Percentiles rank a stretch among this genome's conserved stretches.
Conservation (phyloP, 768 basidiomycete genomes). For the Lepiota brunneoincarnata region DNA sequence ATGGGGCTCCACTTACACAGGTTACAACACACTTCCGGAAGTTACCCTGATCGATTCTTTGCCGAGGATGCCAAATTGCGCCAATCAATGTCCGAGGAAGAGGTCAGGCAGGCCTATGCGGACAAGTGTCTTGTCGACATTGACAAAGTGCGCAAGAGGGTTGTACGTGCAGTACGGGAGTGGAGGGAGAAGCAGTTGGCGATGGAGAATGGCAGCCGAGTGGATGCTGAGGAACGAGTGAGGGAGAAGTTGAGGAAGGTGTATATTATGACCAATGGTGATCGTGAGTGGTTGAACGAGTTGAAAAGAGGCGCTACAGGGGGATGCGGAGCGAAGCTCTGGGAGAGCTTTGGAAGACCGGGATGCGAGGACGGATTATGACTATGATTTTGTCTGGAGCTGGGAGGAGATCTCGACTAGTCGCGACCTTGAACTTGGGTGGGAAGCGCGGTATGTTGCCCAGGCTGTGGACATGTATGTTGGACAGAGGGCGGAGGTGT, state of each 20-base stretch:
- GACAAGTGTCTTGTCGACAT: slow-evolving; percentile 53
- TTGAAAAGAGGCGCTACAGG: slow-evolving; percentile 37
- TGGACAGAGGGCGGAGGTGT: slow-evolving; percentile 57
- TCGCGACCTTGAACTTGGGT: slow-evolving; percentile 47
- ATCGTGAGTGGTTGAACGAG: slow-evolving; percentile 44
- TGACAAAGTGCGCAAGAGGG: slow-evolving; percentile 44
- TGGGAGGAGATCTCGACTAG: slow-evolving; percentile 55
- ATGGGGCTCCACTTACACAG: slow-evolving; percentile 40
- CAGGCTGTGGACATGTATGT: slow-evolving; percentile 71
- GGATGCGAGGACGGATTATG: background rate
- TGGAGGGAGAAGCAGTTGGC: slow-evolving; percentile 21
- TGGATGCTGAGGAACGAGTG: background rate
- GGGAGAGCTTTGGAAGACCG: background rate
- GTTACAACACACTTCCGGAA: slow-evolving; percentile 53
- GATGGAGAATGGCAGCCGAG: slow-evolving; percentile 2
- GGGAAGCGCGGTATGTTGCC: slow-evolving; percentile 54
- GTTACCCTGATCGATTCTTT: slow-evolving; percentile 45
- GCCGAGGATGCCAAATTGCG: slow-evolving; percentile 1
- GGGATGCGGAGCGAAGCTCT: background rate
- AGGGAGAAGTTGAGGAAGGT: slow-evolving; percentile 36
- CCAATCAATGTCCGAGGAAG: slow-evolving; percentile 17
- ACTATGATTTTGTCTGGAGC: slow-evolving; percentile 18
- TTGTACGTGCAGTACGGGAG: slow-evolving; percentile 28
- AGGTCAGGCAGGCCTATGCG: slow-evolving; percentile 32
- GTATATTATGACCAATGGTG: slow-evolving; percentile 67